Conservation (phyloP, 2,329 filamentous ascomycete species). For the Scedosporium apiospermum region DNA sequence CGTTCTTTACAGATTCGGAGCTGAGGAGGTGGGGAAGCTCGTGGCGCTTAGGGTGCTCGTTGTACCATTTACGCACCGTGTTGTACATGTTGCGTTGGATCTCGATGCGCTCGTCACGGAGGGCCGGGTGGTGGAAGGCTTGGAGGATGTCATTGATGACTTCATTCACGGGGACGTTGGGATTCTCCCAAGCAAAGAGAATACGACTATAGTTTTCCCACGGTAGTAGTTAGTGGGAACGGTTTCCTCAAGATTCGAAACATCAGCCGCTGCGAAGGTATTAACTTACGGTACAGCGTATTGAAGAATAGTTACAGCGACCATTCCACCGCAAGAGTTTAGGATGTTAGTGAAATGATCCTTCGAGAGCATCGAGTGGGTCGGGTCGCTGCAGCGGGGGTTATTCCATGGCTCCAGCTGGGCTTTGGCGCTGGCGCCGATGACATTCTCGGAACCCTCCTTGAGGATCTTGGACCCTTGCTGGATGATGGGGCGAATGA, state of each 20-base stretch:
- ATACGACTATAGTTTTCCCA: conserved; percentile 39
- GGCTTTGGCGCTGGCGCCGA: conserved; percentile 58
- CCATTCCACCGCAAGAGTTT: conserved; percentile 66
- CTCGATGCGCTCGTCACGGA: conserved; percentile 65
- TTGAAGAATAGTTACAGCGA: conserved; percentile 68
- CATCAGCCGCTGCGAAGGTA: too few species aligned
- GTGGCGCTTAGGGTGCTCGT: conserved; percentile 56
- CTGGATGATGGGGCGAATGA: conserved; percentile 84
- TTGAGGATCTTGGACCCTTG: conserved; percentile 78
- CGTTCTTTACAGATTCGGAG: conserved; percentile 72
- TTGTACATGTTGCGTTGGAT: conserved; percentile 84
- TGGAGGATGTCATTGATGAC: conserved; percentile 72
- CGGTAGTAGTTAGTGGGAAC: too few species aligned
- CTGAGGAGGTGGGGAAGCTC: conserved; percentile 67
- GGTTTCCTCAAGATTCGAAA: too few species aligned
- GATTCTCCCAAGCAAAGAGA: conserved; percentile 88
- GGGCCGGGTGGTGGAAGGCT: conserved; percentile 84
- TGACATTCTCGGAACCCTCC: conserved; percentile 66
- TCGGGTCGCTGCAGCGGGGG: conserved; percentile 64
- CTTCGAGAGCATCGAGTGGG: conserved; percentile 75
- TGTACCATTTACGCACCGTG: conserved; percentile 73
- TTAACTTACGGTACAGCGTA: conserved; percentile 67
- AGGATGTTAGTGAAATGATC: conserved; percentile 76
- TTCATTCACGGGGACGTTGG: conserved; percentile 71
- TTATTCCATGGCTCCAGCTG: conserved; percentile 78